These are phyloP conservation scores for Mycogone perniciosa DNA, from an alignment of 2,329 filamentous ascomycete genomes.

Conservation along the genomic window DNA sequence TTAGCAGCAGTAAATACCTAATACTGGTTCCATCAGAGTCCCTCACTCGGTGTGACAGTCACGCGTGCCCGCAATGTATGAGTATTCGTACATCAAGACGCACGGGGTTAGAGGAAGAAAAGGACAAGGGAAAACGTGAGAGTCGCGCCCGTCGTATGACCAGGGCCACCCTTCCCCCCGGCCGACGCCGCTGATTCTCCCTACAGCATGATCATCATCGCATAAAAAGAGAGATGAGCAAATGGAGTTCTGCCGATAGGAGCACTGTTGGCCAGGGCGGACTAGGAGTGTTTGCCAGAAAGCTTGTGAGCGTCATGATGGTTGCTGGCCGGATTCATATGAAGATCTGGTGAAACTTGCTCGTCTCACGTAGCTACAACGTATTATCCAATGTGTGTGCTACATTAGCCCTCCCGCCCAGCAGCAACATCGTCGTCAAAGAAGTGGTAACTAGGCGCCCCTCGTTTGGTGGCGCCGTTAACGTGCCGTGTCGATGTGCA, in stretches of 20 bases:
- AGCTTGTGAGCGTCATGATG: too few species aligned
- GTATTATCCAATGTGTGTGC: not conserved
- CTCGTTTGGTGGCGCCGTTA: not conserved
- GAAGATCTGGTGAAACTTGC: constrained; percentile 3
- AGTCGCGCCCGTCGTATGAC: constrained; percentile 3
- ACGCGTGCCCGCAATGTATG: not conserved
- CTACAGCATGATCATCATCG: constrained; percentile 12
- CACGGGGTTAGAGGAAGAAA: not conserved
- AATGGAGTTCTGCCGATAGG: constrained; percentile 12
- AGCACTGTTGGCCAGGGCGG: constrained; percentile 4
- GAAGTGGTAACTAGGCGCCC: not conserved
- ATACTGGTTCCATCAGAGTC: too few species aligned
- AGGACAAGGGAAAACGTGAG: not conserved
- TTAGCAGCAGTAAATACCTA: too few species aligned
- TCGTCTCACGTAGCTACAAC: constrained; percentile 3
- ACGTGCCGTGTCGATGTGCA: not conserved
- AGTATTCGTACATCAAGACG: not conserved
- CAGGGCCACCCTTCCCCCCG: not conserved
- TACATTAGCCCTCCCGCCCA: constrained; percentile 19
- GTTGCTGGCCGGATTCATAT: not conserved
- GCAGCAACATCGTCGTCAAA: constrained; percentile 4
- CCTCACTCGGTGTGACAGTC: not conserved
- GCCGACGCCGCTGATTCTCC: constrained; percentile 6
- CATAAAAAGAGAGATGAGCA: constrained; percentile 5
- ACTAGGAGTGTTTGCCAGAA: too few species aligned